Evolutionary conservation across 2,329 filamentous ascomycete species (phyloP), one percentile per base, ranked within the genome.

Genomic region (Polytolypa hystricis): DNA sequence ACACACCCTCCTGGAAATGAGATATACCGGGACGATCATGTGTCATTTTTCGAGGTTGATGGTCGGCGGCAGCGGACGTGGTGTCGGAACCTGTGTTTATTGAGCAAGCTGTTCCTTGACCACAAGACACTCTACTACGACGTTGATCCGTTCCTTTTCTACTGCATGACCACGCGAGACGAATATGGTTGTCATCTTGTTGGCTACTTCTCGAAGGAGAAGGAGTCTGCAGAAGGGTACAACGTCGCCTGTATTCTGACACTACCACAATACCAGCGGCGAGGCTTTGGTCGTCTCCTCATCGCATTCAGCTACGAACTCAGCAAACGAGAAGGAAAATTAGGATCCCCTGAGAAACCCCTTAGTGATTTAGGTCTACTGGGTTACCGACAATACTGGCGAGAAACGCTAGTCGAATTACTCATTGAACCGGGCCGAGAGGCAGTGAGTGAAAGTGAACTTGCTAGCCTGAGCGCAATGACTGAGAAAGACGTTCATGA

Each of bases 201-300:
- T 17, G 91, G 91, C n/a, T 98, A 98, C 56, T 98, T 98, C 52
- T 93, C 84, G 38, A 98, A 98, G 57, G 91, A 98, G 60, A 98
- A 98, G 50, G 91, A 98, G 60, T 89, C 82, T 26, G 86, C 86
- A 0, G 93, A 98, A 51, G 85, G 84, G 19, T 98, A 96, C 71
- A 98, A 98, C 55, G 81, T 98, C 20, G 93, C 91, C 4, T 98
- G 93, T 73, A 98, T 98, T 56, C 69, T 98, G 41, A 98, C 91
- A 0, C 69, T 98, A 3, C 91, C 91, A 0, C 93, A 98, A 56
- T 96, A 93, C 50, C 91, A 98, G 60, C 77, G 91, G 16, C 91
- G 93, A 54, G 91, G 91, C 0, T 95, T 91, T 51, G 91, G 93
- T 16, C 80, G 85, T 41, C 70, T 98, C 9, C 72, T 98, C 39